A percentile compares a stretch with the other conserved stretches of the same genome.
Conservation (phyloP, 352 stramenopile genomes). For the Globisporangium mamillatum region DNA sequence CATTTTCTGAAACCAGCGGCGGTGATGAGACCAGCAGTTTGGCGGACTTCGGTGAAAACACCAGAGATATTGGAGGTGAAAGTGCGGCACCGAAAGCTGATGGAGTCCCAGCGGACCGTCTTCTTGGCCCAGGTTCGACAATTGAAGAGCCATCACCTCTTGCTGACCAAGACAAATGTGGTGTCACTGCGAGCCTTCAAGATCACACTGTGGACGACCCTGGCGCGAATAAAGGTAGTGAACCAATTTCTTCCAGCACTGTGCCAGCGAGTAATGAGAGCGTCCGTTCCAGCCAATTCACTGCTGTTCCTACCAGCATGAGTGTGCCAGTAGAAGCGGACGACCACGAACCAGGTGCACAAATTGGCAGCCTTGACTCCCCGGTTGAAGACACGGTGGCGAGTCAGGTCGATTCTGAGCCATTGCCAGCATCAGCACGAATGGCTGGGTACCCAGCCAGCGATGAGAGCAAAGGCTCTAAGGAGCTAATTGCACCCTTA, state of each 20-base stretch:
- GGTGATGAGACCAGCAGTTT: neutral
- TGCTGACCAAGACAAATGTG: neutral
- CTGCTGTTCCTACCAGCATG: neutral
- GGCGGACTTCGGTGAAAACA: neutral
- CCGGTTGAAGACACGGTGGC: neutral
- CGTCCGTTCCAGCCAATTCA: neutral
- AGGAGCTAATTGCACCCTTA: neutral
- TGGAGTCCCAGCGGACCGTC: neutral
- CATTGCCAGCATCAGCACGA: neutral
- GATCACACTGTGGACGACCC: neutral
- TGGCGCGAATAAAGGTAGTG: neutral
- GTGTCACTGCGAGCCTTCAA: neutral
- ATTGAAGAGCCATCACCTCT: neutral
- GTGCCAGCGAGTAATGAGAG: neutral
- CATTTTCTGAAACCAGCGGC: neutral
- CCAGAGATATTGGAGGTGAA: neutral
- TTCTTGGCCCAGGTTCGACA: neutral
- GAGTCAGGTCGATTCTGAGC: neutral
- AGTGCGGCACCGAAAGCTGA: neutral
- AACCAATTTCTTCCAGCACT: neutral
- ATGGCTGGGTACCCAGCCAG: neutral
- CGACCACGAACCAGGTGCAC: neutral
- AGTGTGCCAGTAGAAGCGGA: neutral
- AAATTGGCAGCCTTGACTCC: neutral
- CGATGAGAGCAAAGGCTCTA: neutral